These are phyloP conservation scores for Agaricus subrufescens DNA, from an alignment of 768 basidiomycete genomes.

Conservation along the genomic window DNA sequence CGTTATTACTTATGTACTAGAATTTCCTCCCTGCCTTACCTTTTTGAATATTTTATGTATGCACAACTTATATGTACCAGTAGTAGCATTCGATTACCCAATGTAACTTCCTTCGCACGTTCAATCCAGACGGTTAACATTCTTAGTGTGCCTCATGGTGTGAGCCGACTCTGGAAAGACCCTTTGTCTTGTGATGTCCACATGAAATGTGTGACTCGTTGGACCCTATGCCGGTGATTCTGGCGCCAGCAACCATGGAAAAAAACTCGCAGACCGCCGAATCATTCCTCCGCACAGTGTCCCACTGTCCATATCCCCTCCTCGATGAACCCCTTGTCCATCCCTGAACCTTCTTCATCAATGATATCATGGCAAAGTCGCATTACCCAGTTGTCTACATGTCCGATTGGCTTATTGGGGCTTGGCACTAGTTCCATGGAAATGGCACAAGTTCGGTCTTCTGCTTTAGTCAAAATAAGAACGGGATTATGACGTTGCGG, in stretches of 20 bases:
- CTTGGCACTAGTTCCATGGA: conserved; percentile 7
- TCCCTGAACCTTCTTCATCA: neutral
- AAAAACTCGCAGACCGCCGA: neutral
- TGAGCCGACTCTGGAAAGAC: neutral
- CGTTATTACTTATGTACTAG: conserved; percentile 8
- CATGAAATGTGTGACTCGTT: too few species aligned
- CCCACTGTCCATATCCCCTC: neutral
- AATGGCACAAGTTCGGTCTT: neutral
- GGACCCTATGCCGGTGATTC: too few species aligned
- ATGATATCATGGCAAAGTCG: conserved; percentile 6
- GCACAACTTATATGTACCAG: neutral
- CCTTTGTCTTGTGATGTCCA: neutral
- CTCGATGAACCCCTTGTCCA: neutral
- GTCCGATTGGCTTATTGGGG: neutral
- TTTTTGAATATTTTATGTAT: conserved; percentile 3
- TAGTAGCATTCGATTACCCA: conserved; percentile 9
- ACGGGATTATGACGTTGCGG: too few species aligned
- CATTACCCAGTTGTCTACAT: neutral
- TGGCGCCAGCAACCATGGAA: neutral
- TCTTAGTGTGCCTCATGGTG: neutral
- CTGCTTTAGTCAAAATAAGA: too few species aligned
- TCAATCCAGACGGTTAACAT: neutral
- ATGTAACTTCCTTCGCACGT: conserved; percentile 4
- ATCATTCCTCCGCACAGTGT: conserved; percentile 5
- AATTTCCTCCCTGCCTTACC: neutral